Conservation (phyloP, 257 asterid species). For the Anisodus tanguticus region DNA sequence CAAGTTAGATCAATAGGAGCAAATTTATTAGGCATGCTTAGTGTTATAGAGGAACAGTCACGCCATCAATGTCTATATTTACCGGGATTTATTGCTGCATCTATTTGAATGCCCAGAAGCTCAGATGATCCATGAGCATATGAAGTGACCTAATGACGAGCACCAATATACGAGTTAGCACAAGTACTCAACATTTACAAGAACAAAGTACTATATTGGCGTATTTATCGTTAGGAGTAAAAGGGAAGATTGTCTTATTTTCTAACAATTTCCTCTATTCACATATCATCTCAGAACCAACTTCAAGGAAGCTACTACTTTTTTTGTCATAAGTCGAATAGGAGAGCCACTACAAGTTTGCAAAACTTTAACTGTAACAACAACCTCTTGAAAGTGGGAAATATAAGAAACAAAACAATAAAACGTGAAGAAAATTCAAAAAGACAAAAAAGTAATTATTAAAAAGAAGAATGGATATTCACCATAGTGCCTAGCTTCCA, state of each 20-base stretch:
- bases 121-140: slow-evolving; percentile 99
- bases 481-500: neutral
- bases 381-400: slow-evolving; percentile 9
- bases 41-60: slow-evolving; percentile 2
- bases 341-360: neutral
- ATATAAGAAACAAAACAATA: slow-evolving; percentile 17
- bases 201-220: neutral
- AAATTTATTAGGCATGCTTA: slow-evolving; percentile 9
- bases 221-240: neutral
- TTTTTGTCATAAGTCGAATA: neutral
- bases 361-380: neutral
- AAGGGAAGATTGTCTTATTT: slow-evolving; percentile 19
- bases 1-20: neutral
- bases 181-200: neutral
- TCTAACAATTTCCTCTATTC: neutral
- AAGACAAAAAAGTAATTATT: neutral
- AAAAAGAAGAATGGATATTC: slow-evolving; percentile 19
- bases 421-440: neutral
- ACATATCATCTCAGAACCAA: slow-evolving; percentile 8
- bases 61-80: slow-evolving; percentile 12
- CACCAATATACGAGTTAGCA: slow-evolving; percentile 33
- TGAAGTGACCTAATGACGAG: slow-evolving; percentile 77
- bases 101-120: slow-evolving; percentile 96
- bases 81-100: slow-evolving; percentile 99
- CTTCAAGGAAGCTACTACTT: neutral